Conservation (phyloP, 192 early-diverging fungal species). For the Backusella tarrabulga region DNA sequence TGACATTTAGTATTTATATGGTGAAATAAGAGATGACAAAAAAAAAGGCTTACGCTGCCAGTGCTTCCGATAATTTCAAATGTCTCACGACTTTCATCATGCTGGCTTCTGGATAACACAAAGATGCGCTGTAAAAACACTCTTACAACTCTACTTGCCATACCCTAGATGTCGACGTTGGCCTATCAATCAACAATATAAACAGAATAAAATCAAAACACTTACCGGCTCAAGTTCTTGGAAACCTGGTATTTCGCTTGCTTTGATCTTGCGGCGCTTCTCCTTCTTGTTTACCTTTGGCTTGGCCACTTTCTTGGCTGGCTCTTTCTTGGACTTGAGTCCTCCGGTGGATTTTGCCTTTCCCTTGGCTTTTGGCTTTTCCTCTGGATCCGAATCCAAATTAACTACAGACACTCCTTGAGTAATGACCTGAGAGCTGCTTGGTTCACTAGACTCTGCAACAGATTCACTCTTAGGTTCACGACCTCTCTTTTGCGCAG, state of each 20-base stretch:
- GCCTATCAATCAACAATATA: background rate
- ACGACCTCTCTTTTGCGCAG: background rate
- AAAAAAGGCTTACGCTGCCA: slow-evolving; percentile 18
- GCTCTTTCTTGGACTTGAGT: background rate
- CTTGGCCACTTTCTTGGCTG: background rate
- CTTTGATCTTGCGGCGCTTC: background rate
- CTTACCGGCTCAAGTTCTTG: background rate
- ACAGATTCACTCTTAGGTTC: background rate
- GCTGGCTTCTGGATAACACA: background rate
- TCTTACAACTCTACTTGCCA: slow-evolving; percentile 10
- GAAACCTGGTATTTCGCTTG: background rate
- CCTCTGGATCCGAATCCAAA: background rate
- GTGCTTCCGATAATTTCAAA: slow-evolving; percentile 21
- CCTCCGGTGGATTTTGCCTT: background rate
- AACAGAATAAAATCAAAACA: background rate
- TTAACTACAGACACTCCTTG: background rate
- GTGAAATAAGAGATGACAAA: background rate
- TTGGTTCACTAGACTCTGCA: background rate
- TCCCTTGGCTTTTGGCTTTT: background rate
- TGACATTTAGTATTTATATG: background rate
- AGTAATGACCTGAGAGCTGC: background rate
- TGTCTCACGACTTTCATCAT: background rate
- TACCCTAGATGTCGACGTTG: background rate
- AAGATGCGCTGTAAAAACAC: slow-evolving; percentile 13
- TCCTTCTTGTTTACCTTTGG: background rate